Conservation (phyloP, 2,329 filamentous ascomycete species). For the Lomentospora prolificans region DNA sequence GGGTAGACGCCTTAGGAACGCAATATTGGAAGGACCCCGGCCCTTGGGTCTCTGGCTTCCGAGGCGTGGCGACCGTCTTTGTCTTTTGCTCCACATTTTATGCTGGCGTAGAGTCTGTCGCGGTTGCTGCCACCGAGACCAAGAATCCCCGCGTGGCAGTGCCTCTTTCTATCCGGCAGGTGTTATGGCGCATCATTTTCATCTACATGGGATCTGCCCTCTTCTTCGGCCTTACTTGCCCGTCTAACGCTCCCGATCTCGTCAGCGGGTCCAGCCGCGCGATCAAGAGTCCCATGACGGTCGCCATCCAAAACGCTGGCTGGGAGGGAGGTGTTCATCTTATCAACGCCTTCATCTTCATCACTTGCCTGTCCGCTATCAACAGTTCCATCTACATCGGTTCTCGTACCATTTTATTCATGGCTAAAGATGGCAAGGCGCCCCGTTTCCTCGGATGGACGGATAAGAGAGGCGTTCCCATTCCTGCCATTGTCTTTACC, state of each 20-base stretch:
- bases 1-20: slow-evolving; percentile 52
- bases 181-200: slow-evolving; percentile 52
- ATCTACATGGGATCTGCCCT: slow-evolving; percentile 61
- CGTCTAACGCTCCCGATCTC: slow-evolving; percentile 55
- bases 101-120: slow-evolving; percentile 54
- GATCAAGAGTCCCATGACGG: slow-evolving; percentile 62
- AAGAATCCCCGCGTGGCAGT: slow-evolving; percentile 47
- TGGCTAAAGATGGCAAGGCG: slow-evolving; percentile 65
- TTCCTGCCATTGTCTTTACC: slow-evolving; percentile 54
- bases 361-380: slow-evolving; percentile 61
- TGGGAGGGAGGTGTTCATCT: slow-evolving; percentile 65
- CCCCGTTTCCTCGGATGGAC: slow-evolving; percentile 61
- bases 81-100: slow-evolving; percentile 63
- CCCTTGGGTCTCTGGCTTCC: slow-evolving; percentile 59
- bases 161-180: slow-evolving; percentile 48
- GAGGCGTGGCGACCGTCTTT: slow-evolving; percentile 55
- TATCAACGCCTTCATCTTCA: slow-evolving; percentile 68
- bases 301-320: slow-evolving; percentile 64
- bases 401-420: slow-evolving; percentile 63
- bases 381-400: slow-evolving; percentile 73
- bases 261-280: slow-evolving; percentile 52
- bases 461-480: slow-evolving; percentile 51
- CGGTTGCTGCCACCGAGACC: slow-evolving; percentile 54
- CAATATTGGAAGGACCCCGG: slow-evolving; percentile 64
- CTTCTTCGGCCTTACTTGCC: slow-evolving; percentile 67